Percentiles rank a stretch among this genome's conserved stretches.
These are phyloP conservation scores for Naganishia friedmannii DNA, from an alignment of 768 basidiomycete genomes.

Conservation along the genomic window DNA sequence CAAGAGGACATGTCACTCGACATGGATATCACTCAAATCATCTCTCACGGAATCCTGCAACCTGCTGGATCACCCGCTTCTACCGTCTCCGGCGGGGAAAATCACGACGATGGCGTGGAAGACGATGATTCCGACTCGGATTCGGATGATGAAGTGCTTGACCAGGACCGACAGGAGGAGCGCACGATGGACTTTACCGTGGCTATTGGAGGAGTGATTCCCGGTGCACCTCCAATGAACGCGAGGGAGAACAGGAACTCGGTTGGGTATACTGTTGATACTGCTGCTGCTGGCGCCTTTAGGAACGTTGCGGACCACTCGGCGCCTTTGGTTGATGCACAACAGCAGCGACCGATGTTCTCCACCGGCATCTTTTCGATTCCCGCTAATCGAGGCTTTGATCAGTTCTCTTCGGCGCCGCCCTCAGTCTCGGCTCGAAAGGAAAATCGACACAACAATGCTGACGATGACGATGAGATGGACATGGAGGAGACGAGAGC, in stretches of 20 bases:
- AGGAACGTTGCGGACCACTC: neutral
- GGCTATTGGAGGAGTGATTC: conserved; percentile 49
- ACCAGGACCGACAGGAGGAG: conserved; percentile 33
- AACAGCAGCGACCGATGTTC: conserved; percentile 7
- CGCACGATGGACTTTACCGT: conserved; percentile 53
- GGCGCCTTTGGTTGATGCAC: conserved; percentile 11
- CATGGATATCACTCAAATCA: conserved; percentile 34
- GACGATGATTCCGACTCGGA: conserved; percentile 44
- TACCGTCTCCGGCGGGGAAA: conserved; percentile 15
- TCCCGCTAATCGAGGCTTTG: conserved; percentile 12
- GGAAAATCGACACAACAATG: neutral
- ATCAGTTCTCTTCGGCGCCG: conserved; percentile 7
- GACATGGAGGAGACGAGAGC: conserved; percentile 50
- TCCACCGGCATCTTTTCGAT: conserved; percentile 27
- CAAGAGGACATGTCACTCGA: conserved; percentile 25
- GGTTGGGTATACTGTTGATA: conserved; percentile 44
- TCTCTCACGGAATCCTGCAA: neutral
- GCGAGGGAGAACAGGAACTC: conserved; percentile 39
- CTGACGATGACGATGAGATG: conserved; percentile 39
- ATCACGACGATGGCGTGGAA: conserved; percentile 32
- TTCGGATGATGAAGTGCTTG: conserved; percentile 23
- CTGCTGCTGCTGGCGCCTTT: neutral
- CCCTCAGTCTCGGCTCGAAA: neutral
- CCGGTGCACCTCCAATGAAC: conserved; percentile 44
- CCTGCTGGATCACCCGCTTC: conserved; percentile 27